Conservation (phyloP, 306 rosid genomes). For the Ochetophila trinervis region DNA sequence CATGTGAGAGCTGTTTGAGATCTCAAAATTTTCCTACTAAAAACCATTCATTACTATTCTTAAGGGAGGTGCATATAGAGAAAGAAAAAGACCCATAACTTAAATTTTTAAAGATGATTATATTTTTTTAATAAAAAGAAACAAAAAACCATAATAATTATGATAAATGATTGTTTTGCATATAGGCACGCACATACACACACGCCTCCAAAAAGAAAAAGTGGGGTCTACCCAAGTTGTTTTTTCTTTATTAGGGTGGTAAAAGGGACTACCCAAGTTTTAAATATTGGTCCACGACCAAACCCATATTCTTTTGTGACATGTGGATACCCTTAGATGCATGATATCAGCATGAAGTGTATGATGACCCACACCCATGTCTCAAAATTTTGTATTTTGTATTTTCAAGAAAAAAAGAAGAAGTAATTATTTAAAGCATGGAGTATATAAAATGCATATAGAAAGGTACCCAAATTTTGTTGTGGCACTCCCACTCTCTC, state of each 20-base stretch:
- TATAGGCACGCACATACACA: slow-evolving; percentile 32
- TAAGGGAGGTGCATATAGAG: too few relatives aligned
- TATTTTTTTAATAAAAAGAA: not conserved
- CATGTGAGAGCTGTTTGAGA: too few relatives aligned
- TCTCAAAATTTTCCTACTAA: too few relatives aligned
- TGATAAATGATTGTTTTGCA: slow-evolving; percentile 26
- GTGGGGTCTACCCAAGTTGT: slow-evolving; percentile 40
- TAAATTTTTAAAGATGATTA: slow-evolving; percentile 2
- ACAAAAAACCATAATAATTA: slow-evolving; percentile 13
- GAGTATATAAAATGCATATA: not conserved
- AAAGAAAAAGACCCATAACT: not conserved
- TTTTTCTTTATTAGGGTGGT: too few relatives aligned
- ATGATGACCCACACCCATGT: slow-evolving; percentile 41
- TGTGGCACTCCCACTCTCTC: slow-evolving; percentile 17
- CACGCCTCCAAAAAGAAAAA: slow-evolving; percentile 19
- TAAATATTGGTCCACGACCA: slow-evolving; percentile 49
- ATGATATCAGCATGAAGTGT: slow-evolving; percentile 95
- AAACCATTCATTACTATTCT: too few relatives aligned
- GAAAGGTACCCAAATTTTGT: not conserved
- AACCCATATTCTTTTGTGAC: slow-evolving; percentile 51
- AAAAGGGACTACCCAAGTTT: slow-evolving; percentile 35
- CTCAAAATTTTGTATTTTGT: slow-evolving; percentile 4
- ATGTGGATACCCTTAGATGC: slow-evolving; percentile 52
- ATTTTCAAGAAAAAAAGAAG: not conserved
- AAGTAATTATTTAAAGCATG: not conserved